Evolutionary conservation across 2,329 filamentous ascomycete genomes (phyloP), one percentile per base, ranked within the genome.

Genomic region (Calonectria fujianensis): DNA sequence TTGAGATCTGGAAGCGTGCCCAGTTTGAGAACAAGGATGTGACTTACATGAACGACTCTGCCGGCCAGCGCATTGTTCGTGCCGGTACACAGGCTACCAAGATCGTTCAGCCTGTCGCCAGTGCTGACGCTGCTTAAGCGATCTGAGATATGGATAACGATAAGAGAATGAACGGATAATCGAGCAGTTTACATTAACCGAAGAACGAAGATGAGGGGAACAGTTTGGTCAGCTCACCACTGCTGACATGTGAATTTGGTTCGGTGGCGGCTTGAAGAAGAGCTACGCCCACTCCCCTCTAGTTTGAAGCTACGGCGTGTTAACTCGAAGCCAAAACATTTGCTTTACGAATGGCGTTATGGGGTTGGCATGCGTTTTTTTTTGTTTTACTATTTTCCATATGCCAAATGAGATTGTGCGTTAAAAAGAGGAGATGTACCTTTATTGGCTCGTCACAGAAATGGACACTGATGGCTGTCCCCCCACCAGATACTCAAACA

Each of bases 1-100:
- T 97, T 35, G 95, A 97, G 89, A 96, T 97, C 86, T 97, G 95
- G 95, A 97, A 97, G 91, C 93, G 94, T 52, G 92, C 94, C 72
- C 94, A 96, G 85, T 91, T 93, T 81, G 94, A 96, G 87, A 95
- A 94, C 89, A 96, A 96, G 89, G 94, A 96, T 80, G 90, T 94
- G 73, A 92, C 93, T 73, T 93, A 94, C 79, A 91, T 95, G 84
- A 96, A 95, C 84, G 96, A 98, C 84, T 94, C 93, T 20, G 89
- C 92, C 69, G 96, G 96, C 66, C 91, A 95, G 85, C 93, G 94
- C 77, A 96, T 98, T 80, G 91, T 97, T 82, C 94, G 96, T 77
- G 96, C 96, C 78, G 96, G 96, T 69, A 89, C 92, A 81, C 96
- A 98, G 87, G 91, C 95, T 74, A 98, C 96, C 80, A 95, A 95